Base-by-base conservation (phyloP, 2,329 filamentous ascomycete species). In the Calonectria pseudoreteaudii region DNA sequence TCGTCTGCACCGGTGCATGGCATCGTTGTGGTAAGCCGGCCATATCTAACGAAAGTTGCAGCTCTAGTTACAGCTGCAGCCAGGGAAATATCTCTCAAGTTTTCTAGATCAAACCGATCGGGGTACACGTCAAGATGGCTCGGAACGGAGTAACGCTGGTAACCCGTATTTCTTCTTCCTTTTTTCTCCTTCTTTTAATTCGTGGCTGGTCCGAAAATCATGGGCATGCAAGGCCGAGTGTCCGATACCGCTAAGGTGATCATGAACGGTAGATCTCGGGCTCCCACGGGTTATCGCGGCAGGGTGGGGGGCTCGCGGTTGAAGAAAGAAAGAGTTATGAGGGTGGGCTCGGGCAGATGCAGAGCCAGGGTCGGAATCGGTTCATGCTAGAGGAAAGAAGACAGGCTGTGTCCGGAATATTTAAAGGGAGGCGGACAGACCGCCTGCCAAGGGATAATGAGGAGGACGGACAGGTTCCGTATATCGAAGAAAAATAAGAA, bases 1-100 rank as follows among this genome's bases (percentile, higher is more conserved):
- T 89, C 73, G 86, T 89, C 79, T 90, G 88, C 28, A 90, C 86
- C 4, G 85, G 86, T n/a, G 84, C 84, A 70, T 86, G 84, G 71
- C 86, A 82, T 66, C 76, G 49, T 58, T 79, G 77, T 26, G 76
- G 47, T 34, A 76, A 52, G 49, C 66, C 72, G 66, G 75, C 64
- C 75, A 79, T 79, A 9, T 73, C 41, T 31, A 47, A 30, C 56
- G 34, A 44, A 44, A 56, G 30, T 26, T 71, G 28, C 28, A 28
- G 53, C 18, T 71, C 52, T 41, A 20, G 34, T 31, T 66, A 31
- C 16, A 13, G 26, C 18, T 9, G n/a, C 23, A n/a, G 38, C 23
- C n/a, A 49, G 14, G 20, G 26, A 23, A 62, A 71, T 69, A 65
- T 71, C 16, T 69, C 71, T 66, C 71, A 69, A n/a, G 41, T 7